Evolutionary conservation across 2,329 filamentous ascomycete species (phyloP).

Genomic region (Esteya vermicola): DNA sequence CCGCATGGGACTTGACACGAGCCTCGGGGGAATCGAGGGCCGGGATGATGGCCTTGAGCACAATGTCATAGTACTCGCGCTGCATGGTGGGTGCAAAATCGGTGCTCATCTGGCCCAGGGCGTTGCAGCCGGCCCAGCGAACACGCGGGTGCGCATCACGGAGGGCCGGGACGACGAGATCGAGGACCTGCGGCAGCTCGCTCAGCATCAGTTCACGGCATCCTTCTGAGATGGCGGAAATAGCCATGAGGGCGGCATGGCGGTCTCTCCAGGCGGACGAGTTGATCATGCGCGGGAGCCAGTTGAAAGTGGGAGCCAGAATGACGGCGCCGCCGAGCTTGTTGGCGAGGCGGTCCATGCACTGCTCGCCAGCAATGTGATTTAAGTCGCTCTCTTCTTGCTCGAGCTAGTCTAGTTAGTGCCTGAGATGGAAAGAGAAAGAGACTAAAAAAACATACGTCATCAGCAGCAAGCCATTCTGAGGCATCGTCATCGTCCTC

Average conservation of each 20-base stretch:
- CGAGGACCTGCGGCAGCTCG: conserved; percentile 85
- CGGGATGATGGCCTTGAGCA: conserved; percentile 83
- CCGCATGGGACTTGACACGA: conserved; percentile 90
- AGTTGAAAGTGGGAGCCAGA: conserved; percentile 84
- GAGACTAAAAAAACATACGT: conserved; percentile 42
- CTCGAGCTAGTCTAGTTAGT: conserved; percentile 48
- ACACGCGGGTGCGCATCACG: conserved; percentile 86
- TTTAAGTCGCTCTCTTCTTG: conserved; percentile 94
- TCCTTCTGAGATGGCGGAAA: conserved; percentile 95
- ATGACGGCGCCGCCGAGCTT: conserved; percentile 93
- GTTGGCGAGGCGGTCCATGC: conserved; percentile 94
- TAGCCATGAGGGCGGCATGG: conserved; percentile 95
- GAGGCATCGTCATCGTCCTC: conserved; percentile 86
- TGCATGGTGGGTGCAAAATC: conserved; percentile 98
- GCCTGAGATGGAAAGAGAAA: neutral
- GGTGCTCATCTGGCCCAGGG: conserved; percentile 98
- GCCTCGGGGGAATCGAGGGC: conserved; percentile 82
- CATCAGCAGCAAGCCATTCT: conserved; percentile 87
- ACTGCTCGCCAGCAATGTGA: conserved; percentile 94
- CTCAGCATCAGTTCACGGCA: conserved; percentile 92
- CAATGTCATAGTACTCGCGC: conserved; percentile 77
- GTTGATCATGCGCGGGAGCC: conserved; percentile 95
- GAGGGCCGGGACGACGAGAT: conserved; percentile 84
- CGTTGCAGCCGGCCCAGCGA: conserved; percentile 94
- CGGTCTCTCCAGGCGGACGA: conserved; percentile 90